Percentiles rank a stretch among this genome's conserved stretches.
Evolutionary conservation across 2,329 filamentous ascomycete genomes (phyloP).

Genomic region (Ambrosiella cleistominuta): DNA sequence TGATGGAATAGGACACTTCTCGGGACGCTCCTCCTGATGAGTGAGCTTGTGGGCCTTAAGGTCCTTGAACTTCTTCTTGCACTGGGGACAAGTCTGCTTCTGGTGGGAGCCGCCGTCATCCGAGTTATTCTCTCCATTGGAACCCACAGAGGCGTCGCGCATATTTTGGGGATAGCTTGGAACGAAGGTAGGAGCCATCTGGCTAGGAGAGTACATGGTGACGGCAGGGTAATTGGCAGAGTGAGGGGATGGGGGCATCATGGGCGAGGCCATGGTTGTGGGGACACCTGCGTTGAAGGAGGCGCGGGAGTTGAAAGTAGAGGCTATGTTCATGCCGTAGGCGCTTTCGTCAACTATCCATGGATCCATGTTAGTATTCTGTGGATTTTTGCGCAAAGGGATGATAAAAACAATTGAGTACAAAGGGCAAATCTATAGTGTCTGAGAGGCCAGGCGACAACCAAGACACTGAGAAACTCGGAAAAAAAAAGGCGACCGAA

Average conservation of each 20-base stretch:
- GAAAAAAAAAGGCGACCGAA: too few relatives aligned
- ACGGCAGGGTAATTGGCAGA: neutral
- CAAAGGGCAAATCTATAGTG: too few relatives aligned
- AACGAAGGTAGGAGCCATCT: neutral
- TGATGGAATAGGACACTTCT: slow-evolving; percentile 83
- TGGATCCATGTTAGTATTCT: too few relatives aligned
- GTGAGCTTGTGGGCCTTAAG: slow-evolving; percentile 89
- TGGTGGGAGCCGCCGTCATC: neutral
- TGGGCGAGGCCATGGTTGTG: slow-evolving; percentile 6
- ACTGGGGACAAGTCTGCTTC: slow-evolving; percentile 48
- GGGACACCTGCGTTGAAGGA: neutral
- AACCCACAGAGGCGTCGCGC: slow-evolving; percentile 23
- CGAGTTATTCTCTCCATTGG: slow-evolving; percentile 33
- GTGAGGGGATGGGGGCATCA: slow-evolving; percentile 8
- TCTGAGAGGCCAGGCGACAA: too few relatives aligned
- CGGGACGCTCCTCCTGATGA: slow-evolving; percentile 74
- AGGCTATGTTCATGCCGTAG: neutral
- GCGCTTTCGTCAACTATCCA: too few relatives aligned
- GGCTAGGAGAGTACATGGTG: neutral
- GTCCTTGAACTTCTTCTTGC: slow-evolving; percentile 76
- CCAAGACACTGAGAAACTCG: too few relatives aligned
- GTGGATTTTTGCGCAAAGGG: too few relatives aligned
- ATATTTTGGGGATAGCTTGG: neutral
- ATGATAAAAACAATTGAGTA: too few relatives aligned
- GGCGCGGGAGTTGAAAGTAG: neutral